A percentile compares a stretch with the other conserved stretches of the same genome.
Conservation (phyloP, 2,329 filamentous ascomycete species). For the Colletotrichum costaricense region DNA sequence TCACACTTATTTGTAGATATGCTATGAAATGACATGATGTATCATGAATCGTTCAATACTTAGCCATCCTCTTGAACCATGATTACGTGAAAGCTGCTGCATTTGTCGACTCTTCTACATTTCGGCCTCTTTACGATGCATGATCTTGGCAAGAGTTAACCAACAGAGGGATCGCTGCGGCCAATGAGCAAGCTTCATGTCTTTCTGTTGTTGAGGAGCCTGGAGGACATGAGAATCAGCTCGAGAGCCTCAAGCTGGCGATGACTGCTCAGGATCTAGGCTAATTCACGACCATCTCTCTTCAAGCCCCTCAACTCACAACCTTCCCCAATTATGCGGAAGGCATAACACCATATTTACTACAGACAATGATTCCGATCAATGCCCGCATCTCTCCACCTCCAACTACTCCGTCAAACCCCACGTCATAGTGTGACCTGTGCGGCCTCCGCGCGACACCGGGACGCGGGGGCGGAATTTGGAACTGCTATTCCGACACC, state of each 20-base stretch:
- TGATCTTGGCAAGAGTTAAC: not conserved
- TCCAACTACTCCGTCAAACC: not conserved
- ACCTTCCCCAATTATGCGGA: not conserved
- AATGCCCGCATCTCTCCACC: not conserved
- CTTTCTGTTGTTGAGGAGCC: not conserved
- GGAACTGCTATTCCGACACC: not conserved
- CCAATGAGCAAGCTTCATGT: not conserved
- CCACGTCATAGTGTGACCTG: not conserved
- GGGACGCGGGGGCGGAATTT: not conserved
- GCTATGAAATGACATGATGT: conserved; percentile 1
- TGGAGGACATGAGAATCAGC: not conserved
- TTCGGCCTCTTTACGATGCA: not conserved
- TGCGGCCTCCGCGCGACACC: not conserved
- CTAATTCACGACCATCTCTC: not conserved
- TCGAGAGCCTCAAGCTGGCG: not conserved
- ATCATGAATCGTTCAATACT: not conserved
- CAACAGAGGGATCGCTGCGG: too few species aligned
- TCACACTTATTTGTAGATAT: conserved; percentile 30
- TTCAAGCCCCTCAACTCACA: not conserved
- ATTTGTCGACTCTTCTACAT: not conserved
- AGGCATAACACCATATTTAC: not conserved
- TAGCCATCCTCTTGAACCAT: not conserved
- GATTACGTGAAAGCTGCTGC: not conserved
- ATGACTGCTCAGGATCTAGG: not conserved
- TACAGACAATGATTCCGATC: not conserved